Evolutionary conservation across 495 filamentous ascomycete genomes (phyloP).

Genomic region (Talaromyces nanjingensis): DNA sequence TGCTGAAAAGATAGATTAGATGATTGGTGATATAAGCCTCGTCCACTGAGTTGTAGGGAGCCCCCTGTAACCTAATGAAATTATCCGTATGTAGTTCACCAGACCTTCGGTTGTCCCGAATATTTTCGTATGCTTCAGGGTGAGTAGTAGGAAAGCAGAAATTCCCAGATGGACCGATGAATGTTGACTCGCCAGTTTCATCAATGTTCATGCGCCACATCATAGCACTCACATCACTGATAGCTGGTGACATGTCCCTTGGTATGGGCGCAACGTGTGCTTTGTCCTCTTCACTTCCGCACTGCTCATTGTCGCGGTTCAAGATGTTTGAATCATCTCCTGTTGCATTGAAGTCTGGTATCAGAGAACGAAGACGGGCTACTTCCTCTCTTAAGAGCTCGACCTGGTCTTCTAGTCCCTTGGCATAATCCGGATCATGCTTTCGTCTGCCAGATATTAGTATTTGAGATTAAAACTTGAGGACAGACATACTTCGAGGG

Average conservation of each 20-base stretch:
- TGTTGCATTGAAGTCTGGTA: too few species aligned
- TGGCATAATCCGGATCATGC: too few species aligned
- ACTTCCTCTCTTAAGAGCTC: too few species aligned
- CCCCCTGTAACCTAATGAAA: not conserved
- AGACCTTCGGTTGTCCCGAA: not conserved
- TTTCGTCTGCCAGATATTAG: too few species aligned
- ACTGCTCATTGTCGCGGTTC: too few species aligned
- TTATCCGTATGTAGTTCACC: not conserved
- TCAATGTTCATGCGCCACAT: conserved; percentile 2
- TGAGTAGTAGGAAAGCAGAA: not conserved
- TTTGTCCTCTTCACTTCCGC: too few species aligned
- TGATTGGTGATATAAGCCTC: not conserved
- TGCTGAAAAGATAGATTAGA: not conserved
- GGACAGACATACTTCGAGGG: too few species aligned
- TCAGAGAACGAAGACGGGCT: too few species aligned
- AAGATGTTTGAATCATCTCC: too few species aligned
- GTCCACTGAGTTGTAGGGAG: not conserved
- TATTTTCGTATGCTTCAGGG: not conserved
- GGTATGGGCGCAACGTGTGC: not conserved
- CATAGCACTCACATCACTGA: not conserved
- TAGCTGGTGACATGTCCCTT: not conserved
- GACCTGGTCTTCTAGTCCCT: too few species aligned
- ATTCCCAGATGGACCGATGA: not conserved
- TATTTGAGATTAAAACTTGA: too few species aligned
- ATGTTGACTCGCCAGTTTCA: not conserved